A percentile compares a stretch with the other conserved stretches of the same genome.
These are phyloP conservation scores for Populus tomentosa DNA, from an alignment of 441 rosid genomes.

Conservation along the genomic window DNA sequence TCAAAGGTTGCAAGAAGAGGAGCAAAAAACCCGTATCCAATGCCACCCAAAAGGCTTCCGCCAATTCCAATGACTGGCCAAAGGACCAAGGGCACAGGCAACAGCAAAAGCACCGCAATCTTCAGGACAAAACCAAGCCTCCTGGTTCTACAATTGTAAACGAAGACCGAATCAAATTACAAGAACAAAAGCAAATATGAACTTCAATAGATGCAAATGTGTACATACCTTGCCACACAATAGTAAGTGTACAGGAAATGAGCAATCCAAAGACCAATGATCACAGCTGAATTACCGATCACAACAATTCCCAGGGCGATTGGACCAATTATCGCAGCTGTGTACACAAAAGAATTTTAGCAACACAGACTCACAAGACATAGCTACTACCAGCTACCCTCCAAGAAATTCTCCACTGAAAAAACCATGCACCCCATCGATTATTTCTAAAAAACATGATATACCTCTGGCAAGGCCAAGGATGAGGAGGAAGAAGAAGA, in stretches of 20 bases:
- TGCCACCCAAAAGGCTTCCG: conserved; percentile 68
- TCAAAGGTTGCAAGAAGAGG: conserved; percentile 79
- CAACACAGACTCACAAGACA: not conserved
- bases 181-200: not conserved
- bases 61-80: conserved; percentile 66
- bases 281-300: conserved; percentile 56
- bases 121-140: conserved; percentile 67
- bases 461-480: conserved; percentile 71
- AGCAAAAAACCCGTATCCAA: conserved; percentile 66
- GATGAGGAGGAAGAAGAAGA: conserved; percentile 54
- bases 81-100: conserved; percentile 66
- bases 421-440: not conserved
- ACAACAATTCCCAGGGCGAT: conserved; percentile 42
- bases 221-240: conserved; percentile 61
- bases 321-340: conserved; percentile 60
- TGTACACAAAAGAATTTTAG: not conserved
- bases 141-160: conserved; percentile 47
- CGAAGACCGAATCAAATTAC: conserved; percentile 1
- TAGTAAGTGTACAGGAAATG: conserved; percentile 77
- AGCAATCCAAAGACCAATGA: conserved; percentile 78
- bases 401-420: not conserved
- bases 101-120: conserved; percentile 42
- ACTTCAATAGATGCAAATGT: too few relatives aligned
- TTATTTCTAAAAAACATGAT: not conserved
- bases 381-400: not conserved